Evolutionary conservation across 805 yeast species (phyloP).

Genomic region (Kazachstania psychrophila): DNA sequence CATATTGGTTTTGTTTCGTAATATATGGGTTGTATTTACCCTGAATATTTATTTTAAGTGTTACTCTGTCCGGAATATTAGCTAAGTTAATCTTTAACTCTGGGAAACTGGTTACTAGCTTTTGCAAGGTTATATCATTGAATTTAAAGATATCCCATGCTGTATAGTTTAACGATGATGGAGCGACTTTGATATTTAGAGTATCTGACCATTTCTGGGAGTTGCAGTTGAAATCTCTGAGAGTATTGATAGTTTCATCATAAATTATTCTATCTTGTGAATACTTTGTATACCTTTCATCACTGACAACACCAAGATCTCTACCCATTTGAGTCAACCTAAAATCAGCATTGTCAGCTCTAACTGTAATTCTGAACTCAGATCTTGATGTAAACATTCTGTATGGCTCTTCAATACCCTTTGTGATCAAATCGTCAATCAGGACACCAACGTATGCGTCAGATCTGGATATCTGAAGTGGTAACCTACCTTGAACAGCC

Average conservation of each 20-base stretch:
- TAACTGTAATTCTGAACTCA: constrained; percentile 79
- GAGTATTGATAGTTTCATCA: constrained; percentile 35
- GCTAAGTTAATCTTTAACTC: constrained; percentile 26
- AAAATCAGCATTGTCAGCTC: constrained; percentile 91
- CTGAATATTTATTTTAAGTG: constrained; percentile 61
- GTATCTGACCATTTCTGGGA: constrained; percentile 55
- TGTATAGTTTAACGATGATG: constrained; percentile 42
- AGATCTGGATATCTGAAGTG: constrained; percentile 52
- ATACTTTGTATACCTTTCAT: constrained; percentile 46
- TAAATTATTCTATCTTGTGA: constrained; percentile 36
- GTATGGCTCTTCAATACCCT: constrained; percentile 95
- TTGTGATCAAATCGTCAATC: constrained; percentile 87
- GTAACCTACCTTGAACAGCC: constrained; percentile 27
- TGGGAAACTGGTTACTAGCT: constrained; percentile 28
- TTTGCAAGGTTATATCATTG: constrained; percentile 33
- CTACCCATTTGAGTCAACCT: constrained; percentile 68
- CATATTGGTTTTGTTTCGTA: constrained; percentile 57
- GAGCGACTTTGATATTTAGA: constrained; percentile 42
- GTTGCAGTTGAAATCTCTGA: constrained; percentile 39
- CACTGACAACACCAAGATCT: constrained; percentile 55
- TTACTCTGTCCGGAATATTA: constrained; percentile 37
- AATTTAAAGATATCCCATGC: constrained; percentile 70
- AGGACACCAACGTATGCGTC: constrained; percentile 90
- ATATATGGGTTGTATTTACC: constrained; percentile 78
- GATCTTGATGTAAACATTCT: constrained; percentile 96